Conservation (phyloP, 805 yeast species). For the Lachancea fermentati region DNA sequence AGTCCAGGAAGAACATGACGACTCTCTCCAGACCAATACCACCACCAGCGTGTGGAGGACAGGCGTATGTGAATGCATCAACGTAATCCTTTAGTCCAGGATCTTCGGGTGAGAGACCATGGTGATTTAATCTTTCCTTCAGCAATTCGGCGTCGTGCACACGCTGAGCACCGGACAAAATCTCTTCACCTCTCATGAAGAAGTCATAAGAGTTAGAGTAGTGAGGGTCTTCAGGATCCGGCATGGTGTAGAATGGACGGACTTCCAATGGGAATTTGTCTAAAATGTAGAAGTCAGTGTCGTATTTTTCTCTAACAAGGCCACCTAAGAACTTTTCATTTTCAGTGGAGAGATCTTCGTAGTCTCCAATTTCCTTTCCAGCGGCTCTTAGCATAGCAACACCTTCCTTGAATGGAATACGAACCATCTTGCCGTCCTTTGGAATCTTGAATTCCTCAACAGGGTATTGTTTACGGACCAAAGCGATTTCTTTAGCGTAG, state of each 20-base stretch:
- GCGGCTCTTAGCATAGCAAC: slow-evolving; percentile 76
- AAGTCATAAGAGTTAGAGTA: slow-evolving; percentile 98
- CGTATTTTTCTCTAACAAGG: slow-evolving; percentile 86
- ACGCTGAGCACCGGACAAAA: slow-evolving; percentile 99
- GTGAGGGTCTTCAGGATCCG: slow-evolving; percentile 84
- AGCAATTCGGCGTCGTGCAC: slow-evolving; percentile 87
- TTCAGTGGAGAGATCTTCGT: slow-evolving; percentile 88
- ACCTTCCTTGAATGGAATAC: slow-evolving; percentile 86
- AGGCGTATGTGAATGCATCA: slow-evolving; percentile 89
- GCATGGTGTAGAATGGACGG: slow-evolving; percentile 99
- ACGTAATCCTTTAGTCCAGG: slow-evolving; percentile 88
- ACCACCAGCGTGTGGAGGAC: slow-evolving; percentile 99
- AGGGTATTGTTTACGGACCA: slow-evolving; percentile 91
- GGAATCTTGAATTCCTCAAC: slow-evolving; percentile 97
- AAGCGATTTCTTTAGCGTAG: slow-evolving; percentile 76
- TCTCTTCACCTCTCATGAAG: slow-evolving; percentile 99
- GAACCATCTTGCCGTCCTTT: slow-evolving; percentile 87
- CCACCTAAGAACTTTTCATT: slow-evolving; percentile 91
- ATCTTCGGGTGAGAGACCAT: slow-evolving; percentile 71
- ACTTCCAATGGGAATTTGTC: slow-evolving; percentile 97
- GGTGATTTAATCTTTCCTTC: slow-evolving; percentile 72
- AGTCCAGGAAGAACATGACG: slow-evolving; percentile 94
- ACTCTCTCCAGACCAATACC: slow-evolving; percentile 99
- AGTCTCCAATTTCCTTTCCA: slow-evolving; percentile 74
- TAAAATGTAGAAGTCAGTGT: slow-evolving; percentile 95